Percentiles rank a stretch among this genome's conserved stretches.
Conservation (phyloP, 1,284 basidiomycete genomes). For the Ustilago bromivora region DNA sequence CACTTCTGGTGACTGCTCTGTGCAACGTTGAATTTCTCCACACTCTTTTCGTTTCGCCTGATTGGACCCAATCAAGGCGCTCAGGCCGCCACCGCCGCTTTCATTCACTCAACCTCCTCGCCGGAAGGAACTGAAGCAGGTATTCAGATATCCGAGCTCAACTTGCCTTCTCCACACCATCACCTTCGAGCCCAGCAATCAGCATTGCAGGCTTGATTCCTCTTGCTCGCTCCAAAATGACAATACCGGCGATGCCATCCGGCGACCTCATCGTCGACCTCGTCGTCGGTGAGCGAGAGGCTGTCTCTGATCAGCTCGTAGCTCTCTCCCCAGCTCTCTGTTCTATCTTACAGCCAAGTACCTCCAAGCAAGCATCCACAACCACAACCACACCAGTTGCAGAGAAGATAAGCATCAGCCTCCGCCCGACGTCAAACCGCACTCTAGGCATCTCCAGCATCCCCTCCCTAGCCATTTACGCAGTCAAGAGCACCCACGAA, state of each 20-base stretch:
- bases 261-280: constrained; percentile 37
- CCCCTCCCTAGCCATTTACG: constrained; percentile 25
- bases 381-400: constrained; percentile 11
- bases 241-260: constrained; percentile 15
- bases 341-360: constrained; percentile 3
- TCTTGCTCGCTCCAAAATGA: constrained; percentile 18
- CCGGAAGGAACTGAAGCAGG: too few species aligned
- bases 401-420: constrained; percentile 19
- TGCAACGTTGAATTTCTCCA: constrained; percentile 20
- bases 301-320: constrained; percentile 30
- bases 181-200: neutral
- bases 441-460: constrained; percentile 19
- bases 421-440: constrained; percentile 29
- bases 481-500: constrained; percentile 27
- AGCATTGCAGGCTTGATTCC: neutral
- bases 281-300: constrained; percentile 33
- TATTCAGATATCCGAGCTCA: neutral
- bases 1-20: neutral
- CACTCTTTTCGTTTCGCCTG: constrained; percentile 12
- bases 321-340: constrained; percentile 34
- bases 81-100: neutral
- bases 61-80: constrained; percentile 6
- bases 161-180: constrained; percentile 3
- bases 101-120: neutral
- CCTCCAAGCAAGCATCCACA: constrained; percentile 1